Percentiles rank a stretch among this genome's conserved stretches.
Conservation (phyloP, 768 basidiomycete species). For the Leccinum arenicola region DNA sequence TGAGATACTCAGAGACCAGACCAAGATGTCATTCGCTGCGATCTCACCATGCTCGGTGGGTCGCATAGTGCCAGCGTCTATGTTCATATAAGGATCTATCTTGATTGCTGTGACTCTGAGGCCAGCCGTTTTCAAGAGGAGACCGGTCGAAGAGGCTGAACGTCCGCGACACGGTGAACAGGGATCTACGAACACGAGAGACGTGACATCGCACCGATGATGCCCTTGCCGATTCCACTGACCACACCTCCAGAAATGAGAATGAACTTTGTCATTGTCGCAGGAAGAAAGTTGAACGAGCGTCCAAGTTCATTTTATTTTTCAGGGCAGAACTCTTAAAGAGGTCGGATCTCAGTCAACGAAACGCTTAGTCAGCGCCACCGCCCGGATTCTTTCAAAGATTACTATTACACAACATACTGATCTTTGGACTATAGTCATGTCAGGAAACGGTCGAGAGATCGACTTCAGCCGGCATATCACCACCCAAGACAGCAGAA, state of each 20-base stretch:
- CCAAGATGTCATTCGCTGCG: constrained; percentile 3
- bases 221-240: constrained; percentile 98
- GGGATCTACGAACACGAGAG: constrained; percentile 10
- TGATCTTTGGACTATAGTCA: neutral
- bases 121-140: constrained; percentile 92
- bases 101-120: constrained; percentile 99
- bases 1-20: constrained; percentile 20
- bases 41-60: constrained; percentile 94
- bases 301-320: neutral
- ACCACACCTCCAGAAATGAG: constrained; percentile 96
- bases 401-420: neutral
- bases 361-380: constrained; percentile 1
- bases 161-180: constrained; percentile 21
- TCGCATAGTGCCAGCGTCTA: constrained; percentile 98
- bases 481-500: constrained; percentile 43
- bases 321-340: neutral
- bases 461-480: constrained; percentile 56
- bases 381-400: neutral
- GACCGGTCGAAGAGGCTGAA: constrained; percentile 92
- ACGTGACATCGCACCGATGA: constrained; percentile 72
- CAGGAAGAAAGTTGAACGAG: constrained; percentile 3
- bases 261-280: constrained; percentile 89
- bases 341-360: neutral
- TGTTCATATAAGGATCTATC: constrained; percentile 99
- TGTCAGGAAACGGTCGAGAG: constrained; percentile 19